phyloP scores from a whole-genome alignment of 1,139 yeast genomes.

The Scheffersomyces insectosa region DNA sequence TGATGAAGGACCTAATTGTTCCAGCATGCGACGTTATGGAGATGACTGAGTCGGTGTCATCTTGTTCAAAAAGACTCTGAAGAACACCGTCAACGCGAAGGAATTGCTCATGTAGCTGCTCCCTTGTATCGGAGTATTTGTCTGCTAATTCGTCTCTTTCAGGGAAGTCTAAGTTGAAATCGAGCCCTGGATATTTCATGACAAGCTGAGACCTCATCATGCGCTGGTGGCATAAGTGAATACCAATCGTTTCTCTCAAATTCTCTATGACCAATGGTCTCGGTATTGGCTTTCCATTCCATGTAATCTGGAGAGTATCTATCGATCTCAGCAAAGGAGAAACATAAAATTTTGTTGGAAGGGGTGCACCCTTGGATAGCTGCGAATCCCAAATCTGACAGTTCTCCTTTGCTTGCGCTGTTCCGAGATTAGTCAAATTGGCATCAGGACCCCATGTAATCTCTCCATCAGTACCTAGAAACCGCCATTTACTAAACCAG shows the following conservation, averaged over 20 bases:
- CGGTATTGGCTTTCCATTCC: conserved; percentile 47
- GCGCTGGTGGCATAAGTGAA: conserved; percentile 67
- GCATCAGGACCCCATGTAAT: conserved; percentile 72
- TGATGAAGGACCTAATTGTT: conserved; percentile 52
- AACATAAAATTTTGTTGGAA: conserved; percentile 56
- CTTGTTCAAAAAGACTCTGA: conserved; percentile 48
- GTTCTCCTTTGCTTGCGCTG: conserved; percentile 45
- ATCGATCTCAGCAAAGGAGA: conserved; percentile 69
- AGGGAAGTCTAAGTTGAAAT: conserved; percentile 44
- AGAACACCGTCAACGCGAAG: conserved; percentile 50
- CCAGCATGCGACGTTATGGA: conserved; percentile 67
- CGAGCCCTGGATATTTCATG: conserved; percentile 19
- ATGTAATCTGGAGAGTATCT: conserved; percentile 57
- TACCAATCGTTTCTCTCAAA: conserved; percentile 67
- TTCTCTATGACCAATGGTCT: conserved; percentile 51
- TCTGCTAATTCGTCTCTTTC: conserved; percentile 47
- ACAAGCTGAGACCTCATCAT: conserved; percentile 31
- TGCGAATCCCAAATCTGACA: conserved; percentile 45
- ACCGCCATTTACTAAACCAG: conserved; percentile 65
- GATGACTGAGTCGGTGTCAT: conserved; percentile 35
- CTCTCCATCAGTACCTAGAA: conserved; percentile 54
- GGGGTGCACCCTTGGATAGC: conserved; percentile 47
- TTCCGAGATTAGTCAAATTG: conserved; percentile 58
- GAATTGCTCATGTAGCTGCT: conserved; percentile 49
- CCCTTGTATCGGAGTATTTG: conserved; percentile 36